These are phyloP conservation scores for Blastocystis sp. DNA, from an alignment of 352 stramenopile species.

Conservation along the genomic window DNA sequence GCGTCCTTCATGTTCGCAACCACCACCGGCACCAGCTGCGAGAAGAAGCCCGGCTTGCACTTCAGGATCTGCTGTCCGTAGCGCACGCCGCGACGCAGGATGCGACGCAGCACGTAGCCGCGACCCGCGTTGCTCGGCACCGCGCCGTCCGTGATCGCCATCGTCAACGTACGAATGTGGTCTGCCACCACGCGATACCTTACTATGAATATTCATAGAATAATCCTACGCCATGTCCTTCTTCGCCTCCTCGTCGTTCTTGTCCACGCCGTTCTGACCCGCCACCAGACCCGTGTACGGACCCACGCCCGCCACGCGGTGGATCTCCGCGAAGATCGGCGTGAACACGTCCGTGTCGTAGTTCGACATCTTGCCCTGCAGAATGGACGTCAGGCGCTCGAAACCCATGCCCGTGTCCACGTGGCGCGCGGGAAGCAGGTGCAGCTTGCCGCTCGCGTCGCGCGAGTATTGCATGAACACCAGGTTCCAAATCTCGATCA, in stretches of 20 bases:
- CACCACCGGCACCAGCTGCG: constrained; percentile 76
- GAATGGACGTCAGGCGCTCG: constrained; percentile 79
- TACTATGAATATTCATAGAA: neutral
- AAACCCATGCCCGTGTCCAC: constrained; percentile 98
- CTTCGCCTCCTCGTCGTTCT: constrained; percentile 72
- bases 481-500: constrained; percentile 99
- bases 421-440: constrained; percentile 82
- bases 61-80: constrained; percentile 94
- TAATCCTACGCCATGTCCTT: constrained; percentile 71
- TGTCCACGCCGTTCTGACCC: constrained; percentile 55
- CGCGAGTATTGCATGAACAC: constrained; percentile 99
- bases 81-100: constrained; percentile 86
- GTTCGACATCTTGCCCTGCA: constrained; percentile 84
- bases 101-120: constrained; percentile 92
- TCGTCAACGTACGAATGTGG: constrained; percentile 89
- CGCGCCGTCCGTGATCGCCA: constrained; percentile 91
- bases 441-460: constrained; percentile 75
- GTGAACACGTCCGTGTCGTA: constrained; percentile 98
- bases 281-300: constrained; percentile 72
- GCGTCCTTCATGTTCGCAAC: constrained; percentile 81
- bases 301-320: constrained; percentile 68
- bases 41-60: constrained; percentile 83
- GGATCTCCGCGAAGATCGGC: constrained; percentile 84
- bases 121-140: constrained; percentile 88
- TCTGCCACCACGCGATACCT: constrained; percentile 88